Base-by-base conservation (phyloP, 2,329 filamentous ascomycete species). In the Alternaria arborescens region DNA sequence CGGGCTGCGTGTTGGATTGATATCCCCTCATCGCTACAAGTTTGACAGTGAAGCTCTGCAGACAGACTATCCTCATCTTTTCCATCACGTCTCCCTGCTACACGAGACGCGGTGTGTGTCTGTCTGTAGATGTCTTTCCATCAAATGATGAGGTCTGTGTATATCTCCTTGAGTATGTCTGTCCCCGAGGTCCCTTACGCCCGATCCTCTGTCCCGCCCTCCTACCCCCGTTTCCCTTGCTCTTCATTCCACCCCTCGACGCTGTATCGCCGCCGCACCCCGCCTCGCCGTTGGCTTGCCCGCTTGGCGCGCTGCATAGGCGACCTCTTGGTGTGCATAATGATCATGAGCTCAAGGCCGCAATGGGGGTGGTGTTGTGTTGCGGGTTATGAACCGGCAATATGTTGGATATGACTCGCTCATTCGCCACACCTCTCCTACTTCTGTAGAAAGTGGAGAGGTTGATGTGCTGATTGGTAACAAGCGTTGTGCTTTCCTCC, bases 131-230 rank as follows among this genome's bases (percentile, higher is more conserved):
- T 55, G 52, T 59, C 36, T 64, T 63, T 63, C 62, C 60, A 64
- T 67, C 68, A 60, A 64, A 69, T 34, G 65, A 65, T 63, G 68
- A 70, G 67, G 65, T 64, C 71, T 67, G 73, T 72, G 58, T 65
- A 70, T 75, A 75, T 77, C 72, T 77, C 71, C 75, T 76, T 75
- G 67, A 71, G 76, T 76, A 70, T 75, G 76, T 78, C 76, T 78
- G 74, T 78, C 71, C 76, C 76, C 74, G 73, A 77, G 75, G 76
- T 73, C 75, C 77, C 77, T 77, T 75, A 73, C 79, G 78, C 81
- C 82, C 70, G 81, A 56, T 68, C 65, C 64, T 61, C 65, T 65
- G 55, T 64, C 43, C 68, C 75, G 77, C 81, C 80, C 80, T 77
- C 72, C 73, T 70, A 67, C 67, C 71, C 72, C 61, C 66, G 47